Percentiles rank a stretch among this genome's conserved stretches.
Evolutionary conservation across 352 stramenopile genomes (phyloP).

Genomic region (Phytophthora hybrid): DNA sequence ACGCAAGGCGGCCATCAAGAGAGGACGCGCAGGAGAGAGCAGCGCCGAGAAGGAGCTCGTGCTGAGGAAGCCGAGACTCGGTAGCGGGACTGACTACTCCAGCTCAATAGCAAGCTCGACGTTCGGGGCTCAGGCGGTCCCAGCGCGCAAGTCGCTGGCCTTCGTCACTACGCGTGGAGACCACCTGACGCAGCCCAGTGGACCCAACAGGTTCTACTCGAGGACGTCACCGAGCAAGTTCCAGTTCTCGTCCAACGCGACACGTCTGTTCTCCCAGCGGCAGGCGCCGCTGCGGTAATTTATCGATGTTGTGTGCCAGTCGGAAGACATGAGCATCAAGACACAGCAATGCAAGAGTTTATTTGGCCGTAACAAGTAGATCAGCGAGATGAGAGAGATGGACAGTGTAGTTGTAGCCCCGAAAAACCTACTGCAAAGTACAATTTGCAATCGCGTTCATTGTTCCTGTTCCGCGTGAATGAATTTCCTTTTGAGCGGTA

Average conservation of each 20-base stretch:
- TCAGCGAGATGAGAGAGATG: constrained; percentile 30
- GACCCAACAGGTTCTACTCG: constrained; percentile 28
- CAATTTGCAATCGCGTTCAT: constrained; percentile 33
- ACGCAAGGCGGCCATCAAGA: constrained; percentile 68
- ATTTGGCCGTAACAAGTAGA: constrained; percentile 31
- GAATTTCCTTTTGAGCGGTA: constrained; percentile 6
- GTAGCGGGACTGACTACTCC: constrained; percentile 32
- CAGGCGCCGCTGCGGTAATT: constrained; percentile 52
- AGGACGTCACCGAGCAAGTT: constrained; percentile 64
- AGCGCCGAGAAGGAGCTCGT: constrained; percentile 61
- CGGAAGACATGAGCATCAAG: constrained; percentile 17
- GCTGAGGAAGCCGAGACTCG: constrained; percentile 65
- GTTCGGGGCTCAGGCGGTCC: constrained; percentile 10
- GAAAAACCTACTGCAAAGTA: constrained; percentile 28
- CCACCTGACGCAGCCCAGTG: constrained; percentile 7
- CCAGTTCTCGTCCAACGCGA: constrained; percentile 49
- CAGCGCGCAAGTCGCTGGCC: constrained; percentile 23
- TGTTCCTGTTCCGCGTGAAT: constrained; percentile 2
- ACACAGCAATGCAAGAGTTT: constrained; percentile 36
- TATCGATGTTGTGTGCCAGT: constrained; percentile 9
- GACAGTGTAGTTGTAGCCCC: constrained; percentile 40
- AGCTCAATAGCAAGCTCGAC: constrained; percentile 19
- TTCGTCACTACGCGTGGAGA: constrained; percentile 32
- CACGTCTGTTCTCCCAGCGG: constrained; percentile 55
- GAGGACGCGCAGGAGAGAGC: constrained; percentile 51